These are phyloP conservation scores for Pythium apleroticum DNA, from an alignment of 352 stramenopile genomes.

Conservation along the genomic window DNA sequence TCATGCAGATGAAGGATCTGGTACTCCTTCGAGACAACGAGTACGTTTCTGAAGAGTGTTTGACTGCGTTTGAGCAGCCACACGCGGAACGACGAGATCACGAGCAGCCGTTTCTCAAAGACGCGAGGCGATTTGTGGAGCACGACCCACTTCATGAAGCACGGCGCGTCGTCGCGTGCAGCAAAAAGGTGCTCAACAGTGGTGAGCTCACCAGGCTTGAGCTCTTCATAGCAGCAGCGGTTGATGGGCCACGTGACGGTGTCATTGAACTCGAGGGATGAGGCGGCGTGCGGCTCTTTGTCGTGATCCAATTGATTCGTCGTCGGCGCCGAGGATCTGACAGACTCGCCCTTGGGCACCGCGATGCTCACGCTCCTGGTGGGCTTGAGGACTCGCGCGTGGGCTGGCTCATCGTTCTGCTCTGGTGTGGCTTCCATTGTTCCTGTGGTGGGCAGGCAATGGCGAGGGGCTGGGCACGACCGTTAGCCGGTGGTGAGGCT, in stretches of 20 bases:
- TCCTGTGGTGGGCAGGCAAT: neutral
- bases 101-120: conserved; percentile 52
- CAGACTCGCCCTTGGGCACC: conserved; percentile 5
- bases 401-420: neutral
- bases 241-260: conserved; percentile 55
- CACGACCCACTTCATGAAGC: conserved; percentile 69
- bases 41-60: conserved; percentile 38
- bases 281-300: neutral
- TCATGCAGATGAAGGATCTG: conserved; percentile 49
- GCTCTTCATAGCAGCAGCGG: conserved; percentile 61
- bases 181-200: conserved; percentile 53
- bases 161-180: conserved; percentile 41
- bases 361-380: conserved; percentile 22
- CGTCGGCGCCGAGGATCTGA: neutral
- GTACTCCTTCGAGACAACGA: conserved; percentile 37
- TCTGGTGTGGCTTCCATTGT: neutral
- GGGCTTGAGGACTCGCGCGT: neutral
- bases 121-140: conserved; percentile 34
- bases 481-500: neutral
- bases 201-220: conserved; percentile 38
- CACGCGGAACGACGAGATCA: conserved; percentile 56
- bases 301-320: conserved; percentile 10
- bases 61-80: conserved; percentile 47
- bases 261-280: neutral
- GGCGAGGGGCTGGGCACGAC: neutral